Percentiles rank a stretch among this genome's conserved stretches.
phyloP scores from a whole-genome alignment of 2,329 filamentous ascomycete genomes.

The Phoma herbarum region DNA sequence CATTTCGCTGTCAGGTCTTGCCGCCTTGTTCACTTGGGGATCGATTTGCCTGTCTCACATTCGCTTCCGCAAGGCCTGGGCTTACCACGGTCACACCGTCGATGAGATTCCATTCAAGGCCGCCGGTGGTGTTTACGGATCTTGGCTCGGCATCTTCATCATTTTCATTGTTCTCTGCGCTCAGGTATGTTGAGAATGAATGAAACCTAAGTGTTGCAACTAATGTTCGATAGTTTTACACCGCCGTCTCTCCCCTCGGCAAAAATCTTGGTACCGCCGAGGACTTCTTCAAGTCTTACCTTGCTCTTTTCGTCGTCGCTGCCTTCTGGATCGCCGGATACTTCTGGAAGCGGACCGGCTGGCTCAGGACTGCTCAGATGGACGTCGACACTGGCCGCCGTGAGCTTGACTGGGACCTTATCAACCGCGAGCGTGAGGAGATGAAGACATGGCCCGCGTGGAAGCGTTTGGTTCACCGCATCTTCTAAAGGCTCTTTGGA shows the following conservation, averaged over 20 bases:
- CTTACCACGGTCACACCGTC: slow-evolving; percentile 50
- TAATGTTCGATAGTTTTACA: slow-evolving; percentile 50
- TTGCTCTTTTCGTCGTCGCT: slow-evolving; percentile 58
- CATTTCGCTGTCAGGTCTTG: slow-evolving; percentile 75
- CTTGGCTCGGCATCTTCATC: slow-evolving; percentile 52
- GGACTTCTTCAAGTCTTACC: slow-evolving; percentile 58
- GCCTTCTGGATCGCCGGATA: slow-evolving; percentile 60
- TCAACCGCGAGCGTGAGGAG: slow-evolving; percentile 63
- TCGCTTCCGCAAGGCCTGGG: slow-evolving; percentile 74
- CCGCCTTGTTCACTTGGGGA: slow-evolving; percentile 80
- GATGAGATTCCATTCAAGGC: slow-evolving; percentile 58
- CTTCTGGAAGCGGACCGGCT: slow-evolving; percentile 71
- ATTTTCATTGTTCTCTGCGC: slow-evolving; percentile 52
- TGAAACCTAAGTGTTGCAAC: slow-evolving; percentile 1
- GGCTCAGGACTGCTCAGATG: slow-evolving; percentile 67
- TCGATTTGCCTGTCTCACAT: slow-evolving; percentile 92
- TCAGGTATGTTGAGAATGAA: slow-evolving; percentile 40
- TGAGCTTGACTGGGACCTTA: slow-evolving; percentile 70
- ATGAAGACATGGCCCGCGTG: slow-evolving; percentile 63
- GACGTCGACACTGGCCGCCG: slow-evolving; percentile 73
- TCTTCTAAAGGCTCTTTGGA: slow-evolving; percentile 35
- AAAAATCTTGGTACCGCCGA: slow-evolving; percentile 46
- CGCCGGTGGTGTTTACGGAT: slow-evolving; percentile 52
- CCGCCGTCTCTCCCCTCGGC: slow-evolving; percentile 44
- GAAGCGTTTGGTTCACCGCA: slow-evolving; percentile 44